phyloP scores from a whole-genome alignment of 2,329 filamentous ascomycete genomes.

The Penicillium frequentans region DNA sequence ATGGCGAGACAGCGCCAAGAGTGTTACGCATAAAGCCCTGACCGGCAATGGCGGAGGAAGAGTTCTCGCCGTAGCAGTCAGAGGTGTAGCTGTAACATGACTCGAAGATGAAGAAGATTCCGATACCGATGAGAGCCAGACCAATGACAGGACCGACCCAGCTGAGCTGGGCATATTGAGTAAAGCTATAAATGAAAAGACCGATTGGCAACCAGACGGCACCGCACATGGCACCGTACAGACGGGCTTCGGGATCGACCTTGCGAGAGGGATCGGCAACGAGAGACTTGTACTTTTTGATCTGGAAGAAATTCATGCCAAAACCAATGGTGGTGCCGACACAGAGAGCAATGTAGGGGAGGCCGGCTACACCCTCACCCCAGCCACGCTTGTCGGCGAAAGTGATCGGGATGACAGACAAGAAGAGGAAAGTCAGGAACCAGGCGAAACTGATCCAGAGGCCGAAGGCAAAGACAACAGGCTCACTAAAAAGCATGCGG shows the following conservation, averaged over 20 bases:
- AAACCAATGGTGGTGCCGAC: slow-evolving; percentile 53
- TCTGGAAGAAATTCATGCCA: slow-evolving; percentile 51
- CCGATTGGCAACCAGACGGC: slow-evolving; percentile 50
- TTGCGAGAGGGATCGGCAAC: slow-evolving; percentile 31
- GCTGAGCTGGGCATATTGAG: slow-evolving; percentile 50
- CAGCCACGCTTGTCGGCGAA: slow-evolving; percentile 55
- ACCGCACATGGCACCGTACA: slow-evolving; percentile 52
- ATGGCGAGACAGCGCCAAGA: slow-evolving; percentile 53
- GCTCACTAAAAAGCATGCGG: slow-evolving; percentile 51
- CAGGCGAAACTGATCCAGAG: slow-evolving; percentile 56
- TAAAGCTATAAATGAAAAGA: slow-evolving; percentile 56
- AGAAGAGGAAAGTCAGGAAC: slow-evolving; percentile 57
- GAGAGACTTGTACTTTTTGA: slow-evolving; percentile 51
- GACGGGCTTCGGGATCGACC: slow-evolving; percentile 48
- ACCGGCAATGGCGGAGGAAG: slow-evolving; percentile 46
- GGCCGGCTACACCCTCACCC: slow-evolving; percentile 51
- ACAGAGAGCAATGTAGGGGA: slow-evolving; percentile 54
- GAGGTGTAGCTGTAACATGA: slow-evolving; percentile 51
- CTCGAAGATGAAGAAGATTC: slow-evolving; percentile 53
- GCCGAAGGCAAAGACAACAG: slow-evolving; percentile 52
- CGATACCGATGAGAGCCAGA: slow-evolving; percentile 52
- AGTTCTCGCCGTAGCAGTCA: slow-evolving; percentile 52
- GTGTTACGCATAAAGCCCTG: slow-evolving; percentile 56
- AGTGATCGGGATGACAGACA: slow-evolving; percentile 53
- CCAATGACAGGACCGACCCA: slow-evolving; percentile 54